Evolutionary conservation across 257 asterid species (phyloP), one percentile per base, ranked within the genome.

Genomic region (Solanum bukasovii): DNA sequence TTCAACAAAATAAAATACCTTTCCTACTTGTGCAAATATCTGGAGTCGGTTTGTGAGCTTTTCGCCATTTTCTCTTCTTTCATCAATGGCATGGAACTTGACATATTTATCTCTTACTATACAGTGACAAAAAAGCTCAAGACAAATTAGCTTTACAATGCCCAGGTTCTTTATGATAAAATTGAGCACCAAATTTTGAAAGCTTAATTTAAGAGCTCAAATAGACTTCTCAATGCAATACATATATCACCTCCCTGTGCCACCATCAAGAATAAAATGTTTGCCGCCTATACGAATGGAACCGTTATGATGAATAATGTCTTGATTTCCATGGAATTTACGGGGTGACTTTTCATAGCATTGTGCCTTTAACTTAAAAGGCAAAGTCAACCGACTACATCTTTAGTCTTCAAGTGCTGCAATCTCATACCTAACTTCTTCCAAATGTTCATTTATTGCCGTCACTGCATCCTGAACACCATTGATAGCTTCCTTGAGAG

Each of bases 371-470:
- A 49, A 71, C 49, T 46, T 85, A 85, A 38, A 68, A 40, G 16
- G 52, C 63, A 65, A n/a, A 49, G 86, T 91, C 91, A 92, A 87
- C 92, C 93, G 6, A 90, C 87, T 89, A 93, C 98, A 88, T 92
- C 88, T 90, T 93, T 95, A 87, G 91, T 73, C 88, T 89, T 94
- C 98, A 87, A 93, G 95, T 7, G 95, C 95, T 40, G 92, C 98
- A 90, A 97, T 97, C 92, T 97, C 99, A 70, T 97, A 97, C 94
- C 98, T 93, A 89, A 96, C 93, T 93, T 96, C 99, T 91, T 97
- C 99, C 91, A 97, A 88, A 96, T 91, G 90, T 56, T 97, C 99
- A 35, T 96, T 97, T 83, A 97, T 97, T 82, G 93, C 90, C 21
- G 91, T 79, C 40, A 97, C 98, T 9, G 98, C 94, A 90, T 93